phyloP scores from a whole-genome alignment of 1,284 basidiomycete genomes.

The Moesziomyces globuligerus region DNA sequence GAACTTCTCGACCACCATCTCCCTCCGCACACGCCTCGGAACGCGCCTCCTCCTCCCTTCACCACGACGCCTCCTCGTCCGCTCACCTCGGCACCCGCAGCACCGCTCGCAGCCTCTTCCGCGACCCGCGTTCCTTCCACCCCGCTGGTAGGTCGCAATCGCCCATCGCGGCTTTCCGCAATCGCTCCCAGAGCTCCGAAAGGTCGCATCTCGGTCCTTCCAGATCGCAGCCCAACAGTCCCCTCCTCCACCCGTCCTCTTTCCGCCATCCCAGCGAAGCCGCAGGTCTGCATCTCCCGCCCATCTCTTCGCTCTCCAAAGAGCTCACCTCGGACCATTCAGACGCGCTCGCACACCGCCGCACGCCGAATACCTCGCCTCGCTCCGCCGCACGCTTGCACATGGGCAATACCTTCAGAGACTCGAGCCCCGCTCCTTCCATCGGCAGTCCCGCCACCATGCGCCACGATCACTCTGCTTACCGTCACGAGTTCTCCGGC shows the following conservation, averaged over 20 bases:
- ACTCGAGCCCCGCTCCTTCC: slow-evolving; percentile 39
- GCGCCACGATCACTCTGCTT: slow-evolving; percentile 31
- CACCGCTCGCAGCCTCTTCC: slow-evolving; percentile 46
- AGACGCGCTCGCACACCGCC: slow-evolving; percentile 30
- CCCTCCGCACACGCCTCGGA: slow-evolving; percentile 29
- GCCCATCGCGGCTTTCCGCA: slow-evolving; percentile 38
- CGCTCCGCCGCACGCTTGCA: slow-evolving; percentile 23
- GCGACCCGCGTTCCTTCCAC: slow-evolving; percentile 40
- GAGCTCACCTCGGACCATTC: slow-evolving; percentile 30
- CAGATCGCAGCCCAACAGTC: slow-evolving; percentile 46
- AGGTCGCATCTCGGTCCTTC: slow-evolving; percentile 35
- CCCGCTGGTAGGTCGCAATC: slow-evolving; percentile 43
- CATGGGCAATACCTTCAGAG: slow-evolving; percentile 48
- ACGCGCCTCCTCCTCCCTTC: slow-evolving; percentile 19
- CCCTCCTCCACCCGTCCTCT: slow-evolving; percentile 30
- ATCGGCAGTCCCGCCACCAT: slow-evolving; percentile 36
- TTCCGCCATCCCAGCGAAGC: slow-evolving; percentile 35
- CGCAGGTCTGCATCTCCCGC: slow-evolving; percentile 33
- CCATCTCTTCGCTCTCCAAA: slow-evolving; percentile 42
- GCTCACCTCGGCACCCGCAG: slow-evolving; percentile 23
- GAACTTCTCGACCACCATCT: slow-evolving; percentile 30
- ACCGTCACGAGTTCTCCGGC: slow-evolving; percentile 27
- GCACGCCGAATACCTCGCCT: slow-evolving; percentile 40
- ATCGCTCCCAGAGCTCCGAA: slow-evolving; percentile 45
- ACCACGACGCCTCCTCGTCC: slow-evolving; percentile 17